phyloP scores from a whole-genome alignment of 345 rosid species.

The Murraya paniculata region DNA sequence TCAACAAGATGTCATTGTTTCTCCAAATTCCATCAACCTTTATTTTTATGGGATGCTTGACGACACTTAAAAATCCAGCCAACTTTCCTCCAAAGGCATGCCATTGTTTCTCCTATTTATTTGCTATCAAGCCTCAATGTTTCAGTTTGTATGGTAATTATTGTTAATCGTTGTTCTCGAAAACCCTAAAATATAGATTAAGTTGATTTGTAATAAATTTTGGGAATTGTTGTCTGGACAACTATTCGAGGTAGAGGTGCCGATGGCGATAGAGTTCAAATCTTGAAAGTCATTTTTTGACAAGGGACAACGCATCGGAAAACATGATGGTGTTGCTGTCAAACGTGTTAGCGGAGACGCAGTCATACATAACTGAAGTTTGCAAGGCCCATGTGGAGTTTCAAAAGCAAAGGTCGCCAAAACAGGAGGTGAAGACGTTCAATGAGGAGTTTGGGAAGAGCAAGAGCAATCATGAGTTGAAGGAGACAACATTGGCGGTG shows the following conservation, averaged over 20 bases:
- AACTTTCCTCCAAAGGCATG: too few relatives aligned
- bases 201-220: too few relatives aligned
- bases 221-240: not conserved
- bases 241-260: constrained; percentile 22
- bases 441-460: constrained; percentile 9
- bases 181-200: too few relatives aligned
- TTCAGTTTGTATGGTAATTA: too few relatives aligned
- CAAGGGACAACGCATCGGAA: not conserved
- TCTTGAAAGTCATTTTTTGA: constrained; percentile 28
- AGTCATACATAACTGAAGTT: constrained; percentile 21
- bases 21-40: too few relatives aligned
- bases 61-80: too few relatives aligned
- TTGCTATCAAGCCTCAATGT: too few relatives aligned
- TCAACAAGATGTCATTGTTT: too few relatives aligned
- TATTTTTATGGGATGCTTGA: too few relatives aligned
- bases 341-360: constrained; percentile 18
- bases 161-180: too few relatives aligned
- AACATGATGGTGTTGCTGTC: constrained; percentile 22
- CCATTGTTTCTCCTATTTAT: too few relatives aligned
- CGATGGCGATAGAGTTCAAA: constrained; percentile 26
- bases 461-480: constrained; percentile 15
- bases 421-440: constrained; percentile 8
- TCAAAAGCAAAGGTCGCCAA: not conserved
- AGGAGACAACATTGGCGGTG: constrained; percentile 28
- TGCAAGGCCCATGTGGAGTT: constrained; percentile 20